Evolutionary conservation across 2,329 filamentous ascomycete genomes (phyloP).

Genomic region (Aspergillus uvarum): DNA sequence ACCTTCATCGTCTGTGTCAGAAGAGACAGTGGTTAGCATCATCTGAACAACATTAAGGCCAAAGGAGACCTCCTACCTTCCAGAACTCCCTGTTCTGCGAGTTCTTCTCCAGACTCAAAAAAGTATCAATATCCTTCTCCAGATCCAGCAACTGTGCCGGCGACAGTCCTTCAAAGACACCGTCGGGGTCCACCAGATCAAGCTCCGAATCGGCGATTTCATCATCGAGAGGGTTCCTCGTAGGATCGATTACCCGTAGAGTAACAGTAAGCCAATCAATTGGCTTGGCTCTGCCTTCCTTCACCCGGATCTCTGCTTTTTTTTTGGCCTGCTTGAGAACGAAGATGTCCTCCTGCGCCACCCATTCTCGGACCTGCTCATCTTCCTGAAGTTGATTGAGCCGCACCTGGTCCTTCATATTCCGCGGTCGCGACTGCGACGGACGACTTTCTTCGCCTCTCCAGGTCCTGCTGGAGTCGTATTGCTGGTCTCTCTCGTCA

Average conservation of each 20-base stretch:
- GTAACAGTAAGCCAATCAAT: conserved; percentile 94
- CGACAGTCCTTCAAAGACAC: conserved; percentile 72
- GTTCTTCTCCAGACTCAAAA: conserved; percentile 77
- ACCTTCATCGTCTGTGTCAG: conserved; percentile 68
- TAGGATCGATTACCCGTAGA: conserved; percentile 80
- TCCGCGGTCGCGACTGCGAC: conserved; percentile 27
- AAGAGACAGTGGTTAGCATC: conserved; percentile 11
- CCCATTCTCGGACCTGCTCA: conserved; percentile 77
- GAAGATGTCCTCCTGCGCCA: conserved; percentile 93
- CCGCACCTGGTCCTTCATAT: conserved; percentile 47
- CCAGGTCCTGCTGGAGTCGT: conserved; percentile 21
- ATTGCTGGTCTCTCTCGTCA: conserved; percentile 31
- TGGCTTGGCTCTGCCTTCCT: conserved; percentile 83
- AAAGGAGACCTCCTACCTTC: conserved; percentile 54
- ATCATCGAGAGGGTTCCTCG: conserved; percentile 76
- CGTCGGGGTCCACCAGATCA: conserved; percentile 74
- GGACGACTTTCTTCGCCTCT: conserved; percentile 24
- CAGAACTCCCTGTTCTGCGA: conserved; percentile 81
- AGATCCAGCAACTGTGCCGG: conserved; percentile 69
- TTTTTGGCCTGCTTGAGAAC: conserved; percentile 97
- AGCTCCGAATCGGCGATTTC: conserved; percentile 76
- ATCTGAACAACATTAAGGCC: neutral
- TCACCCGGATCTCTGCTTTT: conserved; percentile 92
- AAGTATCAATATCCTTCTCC: conserved; percentile 77
- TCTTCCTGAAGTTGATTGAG: conserved; percentile 65